Conservation (phyloP, 306 rosid species). For the Acmispon strigosus region DNA sequence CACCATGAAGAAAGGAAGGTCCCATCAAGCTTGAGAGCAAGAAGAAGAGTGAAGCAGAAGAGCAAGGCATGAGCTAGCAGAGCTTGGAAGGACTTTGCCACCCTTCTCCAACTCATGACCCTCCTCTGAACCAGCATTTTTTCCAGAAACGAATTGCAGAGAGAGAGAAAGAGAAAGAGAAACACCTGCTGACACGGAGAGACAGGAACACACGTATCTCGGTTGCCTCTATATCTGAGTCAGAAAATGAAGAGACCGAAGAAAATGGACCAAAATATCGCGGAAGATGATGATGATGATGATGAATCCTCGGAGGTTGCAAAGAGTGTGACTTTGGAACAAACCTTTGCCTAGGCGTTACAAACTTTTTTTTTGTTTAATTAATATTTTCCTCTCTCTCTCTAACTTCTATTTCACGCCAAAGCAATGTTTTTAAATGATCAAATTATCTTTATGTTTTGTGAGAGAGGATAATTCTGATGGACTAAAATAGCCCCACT, state of each 20-base stretch:
- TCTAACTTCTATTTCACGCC: slow-evolving; percentile 40
- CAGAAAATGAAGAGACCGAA: not conserved
- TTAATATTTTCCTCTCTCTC: not conserved
- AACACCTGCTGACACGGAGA: not conserved
- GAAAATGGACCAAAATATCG: not conserved
- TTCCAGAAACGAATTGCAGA: not conserved
- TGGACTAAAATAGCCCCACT: slow-evolving; percentile 12
- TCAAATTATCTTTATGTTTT: not conserved
- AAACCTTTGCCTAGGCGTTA: not conserved
- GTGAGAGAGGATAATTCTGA: not conserved
- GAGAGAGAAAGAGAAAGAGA: not conserved
- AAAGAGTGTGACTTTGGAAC: slow-evolving; percentile 16
- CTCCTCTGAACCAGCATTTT: slow-evolving; percentile 55
- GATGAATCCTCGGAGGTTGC: slow-evolving; percentile 31
- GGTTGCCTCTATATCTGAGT: not conserved
- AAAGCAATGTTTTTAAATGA: not conserved
- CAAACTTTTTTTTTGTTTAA: not conserved
- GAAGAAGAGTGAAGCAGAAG: slow-evolving; percentile 60
- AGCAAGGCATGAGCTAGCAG: slow-evolving; percentile 62
- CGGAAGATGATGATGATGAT: not conserved
- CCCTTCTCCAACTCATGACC: slow-evolving; percentile 82
- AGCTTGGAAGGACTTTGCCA: slow-evolving; percentile 54
- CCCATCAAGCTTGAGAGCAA: slow-evolving; percentile 63
- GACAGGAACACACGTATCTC: not conserved
- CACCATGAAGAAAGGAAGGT: slow-evolving; percentile 58